Conservation (phyloP, 352 stramenopile genomes). For the Thalassiosira ordinaria region DNA sequence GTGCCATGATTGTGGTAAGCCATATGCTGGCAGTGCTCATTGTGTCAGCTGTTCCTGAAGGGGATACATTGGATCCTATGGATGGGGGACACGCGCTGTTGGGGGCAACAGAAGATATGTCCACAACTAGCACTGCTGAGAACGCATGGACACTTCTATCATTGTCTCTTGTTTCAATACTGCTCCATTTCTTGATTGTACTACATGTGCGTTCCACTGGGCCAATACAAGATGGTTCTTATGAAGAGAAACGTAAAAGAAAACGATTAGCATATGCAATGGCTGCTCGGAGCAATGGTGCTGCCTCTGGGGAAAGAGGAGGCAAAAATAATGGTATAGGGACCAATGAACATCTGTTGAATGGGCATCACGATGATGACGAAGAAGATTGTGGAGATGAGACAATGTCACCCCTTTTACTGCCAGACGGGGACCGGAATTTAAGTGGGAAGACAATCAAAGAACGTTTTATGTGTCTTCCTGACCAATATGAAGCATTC, state of each 20-base stretch:
- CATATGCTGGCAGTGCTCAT: constrained; percentile 73
- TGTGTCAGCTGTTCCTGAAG: constrained; percentile 14
- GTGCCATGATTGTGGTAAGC: constrained; percentile 56
- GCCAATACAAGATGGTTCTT: constrained; percentile 56
- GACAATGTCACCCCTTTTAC: constrained; percentile 29
- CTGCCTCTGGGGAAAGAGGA: constrained; percentile 11
- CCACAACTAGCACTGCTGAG: constrained; percentile 21
- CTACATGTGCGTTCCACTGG: constrained; percentile 79
- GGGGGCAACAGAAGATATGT: constrained; percentile 13
- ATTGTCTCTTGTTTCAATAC: constrained; percentile 61
- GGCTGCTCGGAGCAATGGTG: constrained; percentile 32
- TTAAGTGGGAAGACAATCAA: constrained; percentile 34
- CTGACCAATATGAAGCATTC: constrained; percentile 60
- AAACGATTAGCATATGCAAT: constrained; percentile 61
- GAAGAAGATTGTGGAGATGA: constrained; percentile 32
- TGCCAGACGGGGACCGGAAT: constrained; percentile 31
- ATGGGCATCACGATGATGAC: constrained; percentile 35
- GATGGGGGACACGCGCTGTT: not conserved
- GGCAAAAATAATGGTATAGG: not conserved
- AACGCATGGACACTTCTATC: constrained; percentile 70
- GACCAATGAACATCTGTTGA: constrained; percentile 19
- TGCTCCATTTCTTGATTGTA: constrained; percentile 76
- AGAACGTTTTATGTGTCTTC: constrained; percentile 52
- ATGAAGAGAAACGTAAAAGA: constrained; percentile 52
- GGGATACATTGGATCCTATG: not conserved